Evolutionary conservation across 2,329 filamentous ascomycete genomes (phyloP).

Genomic region (Aspergillus fischeri): DNA sequence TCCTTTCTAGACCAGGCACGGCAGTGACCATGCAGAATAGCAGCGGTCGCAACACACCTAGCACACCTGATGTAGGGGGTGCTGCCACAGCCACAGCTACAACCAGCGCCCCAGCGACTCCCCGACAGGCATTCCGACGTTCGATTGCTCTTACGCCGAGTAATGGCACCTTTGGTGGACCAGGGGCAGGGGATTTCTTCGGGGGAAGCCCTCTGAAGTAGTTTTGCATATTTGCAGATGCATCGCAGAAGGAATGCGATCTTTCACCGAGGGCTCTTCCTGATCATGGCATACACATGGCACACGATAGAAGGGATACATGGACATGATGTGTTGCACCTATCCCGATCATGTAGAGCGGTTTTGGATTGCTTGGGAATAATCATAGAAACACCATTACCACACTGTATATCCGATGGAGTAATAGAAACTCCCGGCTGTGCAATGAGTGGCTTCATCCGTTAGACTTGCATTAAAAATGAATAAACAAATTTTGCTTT

Average conservation of each 20-base stretch:
- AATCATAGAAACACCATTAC: neutral
- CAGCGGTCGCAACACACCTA: conserved; percentile 42
- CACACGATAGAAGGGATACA: neutral
- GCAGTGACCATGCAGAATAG: conserved; percentile 35
- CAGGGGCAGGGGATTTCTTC: conserved; percentile 37
- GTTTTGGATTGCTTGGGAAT: neutral
- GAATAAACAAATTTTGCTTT: neutral
- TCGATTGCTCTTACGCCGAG: conserved; percentile 41
- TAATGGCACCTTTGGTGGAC: conserved; percentile 38
- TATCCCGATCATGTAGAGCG: neutral
- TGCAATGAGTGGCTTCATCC: neutral
- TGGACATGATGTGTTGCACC: neutral
- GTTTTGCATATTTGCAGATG: neutral
- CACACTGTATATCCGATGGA: neutral
- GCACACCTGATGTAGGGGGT: conserved; percentile 31
- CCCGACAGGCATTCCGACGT: conserved; percentile 40
- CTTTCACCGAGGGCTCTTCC: neutral
- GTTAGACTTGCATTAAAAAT: neutral
- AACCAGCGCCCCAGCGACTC: conserved; percentile 36
- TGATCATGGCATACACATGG: neutral
- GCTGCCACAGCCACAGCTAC: conserved; percentile 12
- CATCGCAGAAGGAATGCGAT: neutral
- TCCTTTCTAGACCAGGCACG: conserved; percentile 37
- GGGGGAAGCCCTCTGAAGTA: conserved; percentile 37
- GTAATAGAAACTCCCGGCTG: neutral